Evolutionary conservation across 768 basidiomycete genomes (phyloP).

Genomic region (Boletus patriciae): DNA sequence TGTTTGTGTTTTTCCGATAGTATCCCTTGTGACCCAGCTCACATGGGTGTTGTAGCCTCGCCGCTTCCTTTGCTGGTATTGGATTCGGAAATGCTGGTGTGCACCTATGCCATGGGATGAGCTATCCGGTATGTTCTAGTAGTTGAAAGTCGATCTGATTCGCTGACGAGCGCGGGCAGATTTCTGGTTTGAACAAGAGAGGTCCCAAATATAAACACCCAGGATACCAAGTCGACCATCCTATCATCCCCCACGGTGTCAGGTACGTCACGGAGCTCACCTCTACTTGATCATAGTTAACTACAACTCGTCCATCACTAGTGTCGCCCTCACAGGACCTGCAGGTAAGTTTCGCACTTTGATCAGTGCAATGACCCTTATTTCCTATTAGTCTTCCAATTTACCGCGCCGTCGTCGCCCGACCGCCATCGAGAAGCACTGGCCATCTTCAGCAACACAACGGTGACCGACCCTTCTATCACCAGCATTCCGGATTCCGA

Average conservation of each 20-base stretch:
- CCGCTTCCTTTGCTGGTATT: conserved; percentile 92
- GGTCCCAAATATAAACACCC: conserved; percentile 91
- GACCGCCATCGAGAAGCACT: conserved; percentile 88
- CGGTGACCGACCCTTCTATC: conserved; percentile 66
- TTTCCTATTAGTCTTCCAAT: conserved; percentile 71
- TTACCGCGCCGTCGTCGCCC: conserved; percentile 92
- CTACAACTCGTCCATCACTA: conserved; percentile 24
- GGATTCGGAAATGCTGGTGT: conserved; percentile 95
- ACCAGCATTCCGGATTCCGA: conserved; percentile 74
- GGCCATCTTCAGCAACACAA: conserved; percentile 73
- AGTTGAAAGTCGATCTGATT: neutral
- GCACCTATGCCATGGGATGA: conserved; percentile 88
- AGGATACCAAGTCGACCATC: conserved; percentile 80
- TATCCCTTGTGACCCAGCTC: neutral
- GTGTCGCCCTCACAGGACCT: conserved; percentile 88
- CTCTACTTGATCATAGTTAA: neutral
- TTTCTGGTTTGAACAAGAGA: conserved; percentile 92
- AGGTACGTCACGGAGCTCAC: conserved; percentile 41
- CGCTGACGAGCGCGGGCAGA: conserved; percentile 42
- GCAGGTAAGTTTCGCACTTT: conserved; percentile 50
- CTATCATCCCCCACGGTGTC: conserved; percentile 93
- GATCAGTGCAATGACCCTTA: neutral
- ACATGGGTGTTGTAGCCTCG: conserved; percentile 52
- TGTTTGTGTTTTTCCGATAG: conserved; percentile 47
- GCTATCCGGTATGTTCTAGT: conserved; percentile 64